Evolutionary conservation across 176 grass and related monocot species (phyloP), one percentile per base, ranked within the genome.

Genomic region (Oryza meyeriana): DNA sequence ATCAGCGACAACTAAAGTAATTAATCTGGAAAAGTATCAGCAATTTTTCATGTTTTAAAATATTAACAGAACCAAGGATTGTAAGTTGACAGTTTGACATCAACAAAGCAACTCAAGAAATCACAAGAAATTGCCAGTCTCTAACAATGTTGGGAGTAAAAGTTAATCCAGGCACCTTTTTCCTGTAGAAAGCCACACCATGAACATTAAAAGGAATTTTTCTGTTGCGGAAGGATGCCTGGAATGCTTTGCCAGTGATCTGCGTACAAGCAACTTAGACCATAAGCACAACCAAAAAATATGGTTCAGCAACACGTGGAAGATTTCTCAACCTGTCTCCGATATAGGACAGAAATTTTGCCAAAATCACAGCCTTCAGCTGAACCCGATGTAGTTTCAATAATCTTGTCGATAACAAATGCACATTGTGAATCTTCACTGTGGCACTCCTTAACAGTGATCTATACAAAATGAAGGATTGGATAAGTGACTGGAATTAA

Each of bases 181-280:
- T 98, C 81, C 95, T 87, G 75, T 98, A 98, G 84, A 98, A 94
- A 78, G 90, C 95, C 58, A 94, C 95, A 62, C 95, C 95, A 77
- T 98, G 95, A 76, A 92, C 18, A 76, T 98, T 98, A 81, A 98
- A 98, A 66, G 92, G 95, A 86, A 98, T 98, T 93, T 94, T 98
- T 82, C 95, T 92, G 78, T 98, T 90, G 68, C 92, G 95, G 66
- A 98, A 98, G 36, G 83, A 86, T 57, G 79, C 71, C 82, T 98
- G 95, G 73, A 98, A 98, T n/a, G 86, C 55, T 93, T 94, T 98
- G n/a, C 95, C 95, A 88, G 95, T 91, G 75, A 98, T 77, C 95
- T 94, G 78, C 50, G 34, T 85, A 40, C 72, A 72, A 76, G 16
- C 64, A 78, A 78, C 17, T 85, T 57, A 92, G 36, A 74, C 12